Evolutionary conservation across 345 rosid genomes (phyloP), one percentile per base, ranked within the genome.

Genomic region (Brassica nigra): DNA sequence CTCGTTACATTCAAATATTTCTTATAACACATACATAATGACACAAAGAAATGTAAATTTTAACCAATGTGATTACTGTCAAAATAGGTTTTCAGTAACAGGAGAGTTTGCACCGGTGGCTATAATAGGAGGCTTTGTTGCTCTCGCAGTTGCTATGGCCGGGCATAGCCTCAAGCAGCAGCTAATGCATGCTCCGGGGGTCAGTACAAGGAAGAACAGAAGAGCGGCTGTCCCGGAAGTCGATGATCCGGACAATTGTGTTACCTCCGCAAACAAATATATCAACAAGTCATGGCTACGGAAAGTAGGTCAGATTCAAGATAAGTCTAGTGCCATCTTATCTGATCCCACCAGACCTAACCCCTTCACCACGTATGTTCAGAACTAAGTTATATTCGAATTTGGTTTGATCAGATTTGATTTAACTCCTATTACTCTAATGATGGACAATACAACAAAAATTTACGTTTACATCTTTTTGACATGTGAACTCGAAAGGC

Each of bases 291-390:
- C 92, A 31, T 85, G 89, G 84, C 78, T 86, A 11, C 64, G 90
- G 20, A 87, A 86, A 76, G 78, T 90, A 8, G 89, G 83, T 47
- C 85, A 84, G 72, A 82, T 88, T 39, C 89, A 88, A 76, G 85
- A 89, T 4, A 44, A 73, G 29, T 76, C 81, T 62, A 75, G 72
- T 9, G 79, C 70, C 0, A 14, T 64, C 47, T 78, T 79, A 31
- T 52, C 77, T 57, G 85, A 79, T 68, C 73, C 83, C 4, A 58
- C 78, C 58, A 84, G 78, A 29, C 76, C 85, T 0, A 49, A 83
- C 79, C 85, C 85, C 12, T 87, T 67, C 78, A 83, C 85, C 76
- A 67, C 75, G 85, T 86, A 57, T 3, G 62, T 80, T 27, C 34
- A 62, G 0, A n/a, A 63, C 68, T 63, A 10, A 10, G 20, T 62